Base-by-base conservation (phyloP, 768 basidiomycete genomes). In the Suillus sp. region DNA sequence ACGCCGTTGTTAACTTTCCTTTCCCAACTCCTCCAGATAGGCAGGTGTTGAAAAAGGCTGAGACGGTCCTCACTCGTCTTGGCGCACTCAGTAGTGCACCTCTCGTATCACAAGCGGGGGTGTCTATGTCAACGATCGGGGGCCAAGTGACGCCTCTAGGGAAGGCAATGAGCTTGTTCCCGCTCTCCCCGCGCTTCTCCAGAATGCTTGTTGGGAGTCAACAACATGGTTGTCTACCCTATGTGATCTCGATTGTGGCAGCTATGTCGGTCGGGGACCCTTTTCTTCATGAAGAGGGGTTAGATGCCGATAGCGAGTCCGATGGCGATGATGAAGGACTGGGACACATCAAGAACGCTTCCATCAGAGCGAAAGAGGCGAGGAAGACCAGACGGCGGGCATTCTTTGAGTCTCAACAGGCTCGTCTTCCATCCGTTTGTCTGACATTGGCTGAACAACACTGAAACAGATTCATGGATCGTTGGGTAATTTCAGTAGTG, bases 1-100 rank as follows among this genome's bases (percentile, higher is more conserved):
- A 99, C 70, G 83, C 93, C 1, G 94, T 99, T 43, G 82, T 93
- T 68, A 99, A 99, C 78, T 99, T 99, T 75, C 97, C 97, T 18
- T 99, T 99, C 78, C 97, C 97, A 1, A 98, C 97, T 0, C 91
- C 96, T 16, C 97, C 97, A 0, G 93, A 97, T 74, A 85, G 90
- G 42, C 70, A 75, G 11, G 83, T 86, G 5, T 80, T 99, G 50
- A 83, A 80, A 62, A 90, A 89, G 70, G 95, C 97, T 2, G 96
- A 99, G 77, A 86, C 81, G 53, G 81, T 89, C 4, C 81, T 99
- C 45, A 85, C 81, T 20, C 84, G 93, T 69, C 86, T 99, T 11
- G 95, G 95, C 27, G 96, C 97, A 0, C 78, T 99, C 51, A 83
- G 81, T 51, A 68, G 74, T 71, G 30, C 69, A 57, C 62, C 75